Evolutionary conservation across 768 basidiomycete species (phyloP).

Genomic region (Rhodotorula babjevae): DNA sequence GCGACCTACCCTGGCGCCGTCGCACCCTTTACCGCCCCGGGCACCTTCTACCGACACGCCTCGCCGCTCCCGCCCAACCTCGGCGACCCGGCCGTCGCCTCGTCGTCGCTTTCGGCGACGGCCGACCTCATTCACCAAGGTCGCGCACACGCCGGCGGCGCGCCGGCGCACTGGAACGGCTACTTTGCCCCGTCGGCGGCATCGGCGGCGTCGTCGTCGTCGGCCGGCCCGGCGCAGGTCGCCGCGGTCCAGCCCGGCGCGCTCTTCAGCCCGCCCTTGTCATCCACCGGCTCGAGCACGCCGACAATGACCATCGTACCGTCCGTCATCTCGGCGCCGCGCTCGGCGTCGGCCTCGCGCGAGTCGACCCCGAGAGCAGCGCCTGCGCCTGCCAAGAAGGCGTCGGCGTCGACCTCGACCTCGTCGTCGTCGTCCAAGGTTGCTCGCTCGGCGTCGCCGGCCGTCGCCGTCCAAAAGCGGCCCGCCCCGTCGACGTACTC

Average conservation of each 20-base stretch:
- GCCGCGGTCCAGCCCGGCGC: not conserved
- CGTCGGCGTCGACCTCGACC: not conserved
- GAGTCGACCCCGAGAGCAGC: not conserved
- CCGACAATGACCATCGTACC: conserved; percentile 1
- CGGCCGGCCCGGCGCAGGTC: no score
- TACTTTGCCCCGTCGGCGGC: not conserved
- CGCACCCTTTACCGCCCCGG: not conserved
- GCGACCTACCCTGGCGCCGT: not conserved
- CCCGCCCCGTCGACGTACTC: not conserved
- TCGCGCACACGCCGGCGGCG: not conserved
- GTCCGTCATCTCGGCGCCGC: not conserved
- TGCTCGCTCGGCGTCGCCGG: not conserved
- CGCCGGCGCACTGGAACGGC: not conserved
- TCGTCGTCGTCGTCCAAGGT: not conserved
- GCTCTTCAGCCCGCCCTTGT: not conserved
- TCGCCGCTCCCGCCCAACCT: not conserved
- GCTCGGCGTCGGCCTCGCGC: not conserved
- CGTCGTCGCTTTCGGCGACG: not conserved
- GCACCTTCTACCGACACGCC: not conserved
- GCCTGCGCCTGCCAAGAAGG: not conserved
- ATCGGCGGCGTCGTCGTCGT: not conserved
- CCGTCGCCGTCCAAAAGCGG: not conserved
- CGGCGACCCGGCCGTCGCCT: not conserved
- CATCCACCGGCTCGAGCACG: not conserved
- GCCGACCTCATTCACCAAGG: not conserved